Conservation (phyloP, 805 yeast species). For the Debaryomyces maramus region DNA sequence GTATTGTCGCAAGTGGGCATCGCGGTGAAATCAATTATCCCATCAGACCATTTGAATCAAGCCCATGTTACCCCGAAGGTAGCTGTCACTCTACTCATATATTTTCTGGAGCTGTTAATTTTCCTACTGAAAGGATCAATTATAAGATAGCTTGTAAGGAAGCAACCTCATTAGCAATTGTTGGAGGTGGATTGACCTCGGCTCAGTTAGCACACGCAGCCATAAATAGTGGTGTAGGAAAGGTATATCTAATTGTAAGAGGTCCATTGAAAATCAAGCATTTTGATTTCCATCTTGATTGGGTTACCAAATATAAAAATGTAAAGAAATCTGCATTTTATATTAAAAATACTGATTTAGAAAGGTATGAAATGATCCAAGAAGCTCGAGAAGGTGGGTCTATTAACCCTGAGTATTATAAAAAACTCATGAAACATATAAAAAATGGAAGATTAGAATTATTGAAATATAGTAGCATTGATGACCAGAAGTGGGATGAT, state of each 20-base stretch:
- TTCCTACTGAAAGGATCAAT: slow-evolving; percentile 19
- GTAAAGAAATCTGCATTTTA: slow-evolving; percentile 45
- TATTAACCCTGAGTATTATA: slow-evolving; percentile 45
- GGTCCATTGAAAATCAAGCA: slow-evolving; percentile 44
- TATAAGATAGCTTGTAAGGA: slow-evolving; percentile 11
- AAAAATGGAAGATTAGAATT: slow-evolving; percentile 31
- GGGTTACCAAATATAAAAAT: slow-evolving; percentile 51
- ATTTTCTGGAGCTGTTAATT: slow-evolving; percentile 23
- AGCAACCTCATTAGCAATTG: slow-evolving; percentile 28
- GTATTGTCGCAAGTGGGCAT: slow-evolving; percentile 39
- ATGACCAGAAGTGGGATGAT: slow-evolving; percentile 24
- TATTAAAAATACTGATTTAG: slow-evolving; percentile 43
- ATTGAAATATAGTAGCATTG: slow-evolving; percentile 27
- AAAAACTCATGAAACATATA: slow-evolving; percentile 27
- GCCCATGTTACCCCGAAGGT: slow-evolving; percentile 18
- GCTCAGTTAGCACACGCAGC: slow-evolving; percentile 47
- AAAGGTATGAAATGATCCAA: slow-evolving; percentile 38
- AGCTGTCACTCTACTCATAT: slow-evolving; percentile 41
- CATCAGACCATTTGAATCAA: slow-evolving; percentile 15
- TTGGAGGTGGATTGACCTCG: slow-evolving; percentile 49
- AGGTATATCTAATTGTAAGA: slow-evolving; percentile 35
- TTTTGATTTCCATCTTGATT: slow-evolving; percentile 48
- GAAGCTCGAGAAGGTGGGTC: slow-evolving; percentile 49
- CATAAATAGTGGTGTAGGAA: slow-evolving; percentile 26
- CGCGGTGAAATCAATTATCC: slow-evolving; percentile 36